Conservation (phyloP, 1,284 basidiomycete species). For the Fomitopsis schrenkii region DNA sequence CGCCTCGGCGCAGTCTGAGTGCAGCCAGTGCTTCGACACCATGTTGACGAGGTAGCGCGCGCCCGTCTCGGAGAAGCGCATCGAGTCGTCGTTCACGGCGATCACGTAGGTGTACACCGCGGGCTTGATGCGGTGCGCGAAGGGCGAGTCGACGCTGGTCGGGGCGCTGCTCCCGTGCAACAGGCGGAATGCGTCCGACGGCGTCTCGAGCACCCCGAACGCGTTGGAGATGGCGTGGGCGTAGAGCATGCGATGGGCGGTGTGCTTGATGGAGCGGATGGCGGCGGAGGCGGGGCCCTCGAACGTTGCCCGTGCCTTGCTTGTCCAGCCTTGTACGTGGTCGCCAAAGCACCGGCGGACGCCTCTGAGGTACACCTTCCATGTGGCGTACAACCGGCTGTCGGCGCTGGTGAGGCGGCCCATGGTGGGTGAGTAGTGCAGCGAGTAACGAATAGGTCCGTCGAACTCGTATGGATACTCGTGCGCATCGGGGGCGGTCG, state of each 20-base stretch:
- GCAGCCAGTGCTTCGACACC: conserved; percentile 58
- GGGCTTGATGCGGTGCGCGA: conserved; percentile 61
- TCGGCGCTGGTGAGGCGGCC: conserved; percentile 57
- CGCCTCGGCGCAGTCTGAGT: conserved; percentile 35
- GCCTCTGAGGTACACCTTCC: conserved; percentile 70
- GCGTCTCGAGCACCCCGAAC: conserved; percentile 52
- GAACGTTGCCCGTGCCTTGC: conserved; percentile 69
- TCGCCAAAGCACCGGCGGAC: conserved; percentile 57
- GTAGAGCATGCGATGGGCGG: conserved; percentile 69
- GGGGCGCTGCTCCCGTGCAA: conserved; percentile 33
- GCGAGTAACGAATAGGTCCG: conserved; percentile 67
- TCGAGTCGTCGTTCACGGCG: conserved; percentile 60
- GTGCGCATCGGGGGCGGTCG: conserved; percentile 31
- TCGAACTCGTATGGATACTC: conserved; percentile 59
- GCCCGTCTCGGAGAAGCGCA: conserved; percentile 76
- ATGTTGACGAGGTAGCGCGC: conserved; percentile 82
- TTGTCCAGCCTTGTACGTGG: conserved; percentile 61
- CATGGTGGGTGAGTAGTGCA: conserved; percentile 63
- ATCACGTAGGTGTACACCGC: conserved; percentile 78
- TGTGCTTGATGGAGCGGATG: conserved; percentile 62
- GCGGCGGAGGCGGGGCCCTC: conserved; percentile 55
- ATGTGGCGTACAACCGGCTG: conserved; percentile 71
- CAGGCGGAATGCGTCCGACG: conserved; percentile 45
- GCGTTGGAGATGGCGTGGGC: conserved; percentile 58
- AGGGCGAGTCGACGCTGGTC: conserved; percentile 17